Evolutionary conservation across 139 green algal genomes (phyloP).

Genomic region (Chlamydomonas sphaeroides): DNA sequence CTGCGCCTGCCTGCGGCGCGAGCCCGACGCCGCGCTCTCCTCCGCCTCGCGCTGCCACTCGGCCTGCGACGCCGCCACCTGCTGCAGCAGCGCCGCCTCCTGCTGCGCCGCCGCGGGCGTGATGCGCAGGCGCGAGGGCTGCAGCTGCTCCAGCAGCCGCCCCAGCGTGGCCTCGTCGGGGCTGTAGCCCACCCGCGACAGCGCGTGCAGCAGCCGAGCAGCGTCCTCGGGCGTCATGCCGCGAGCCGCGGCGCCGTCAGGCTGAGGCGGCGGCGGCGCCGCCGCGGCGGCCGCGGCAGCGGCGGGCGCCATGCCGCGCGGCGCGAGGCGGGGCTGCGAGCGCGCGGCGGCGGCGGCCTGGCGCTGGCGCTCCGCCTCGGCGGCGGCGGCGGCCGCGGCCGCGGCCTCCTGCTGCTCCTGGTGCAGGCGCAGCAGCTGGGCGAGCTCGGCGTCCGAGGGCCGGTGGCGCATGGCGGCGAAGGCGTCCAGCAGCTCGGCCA

Average conservation of each 20-base stretch:
- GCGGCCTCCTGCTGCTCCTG: constrained; percentile 4
- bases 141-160: constrained; percentile 27
- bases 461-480: constrained; percentile 33
- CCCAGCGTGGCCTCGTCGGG: constrained; percentile 29
- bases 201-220: constrained; percentile 8
- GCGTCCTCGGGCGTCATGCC: neutral
- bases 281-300: neutral
- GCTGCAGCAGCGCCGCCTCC: neutral
- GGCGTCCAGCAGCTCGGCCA: constrained; percentile 32
- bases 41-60: too few species aligned
- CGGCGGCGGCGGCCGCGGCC: neutral
- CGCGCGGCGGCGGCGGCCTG: neutral
- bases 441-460: constrained; percentile 17
- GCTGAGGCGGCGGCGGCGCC: neutral
- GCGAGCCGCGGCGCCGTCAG: neutral
- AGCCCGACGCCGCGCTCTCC: too few species aligned
- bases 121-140: constrained; percentile 35
- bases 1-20: too few species aligned
- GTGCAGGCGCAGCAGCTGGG: constrained; percentile 1
- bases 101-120: neutral
- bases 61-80: neutral
- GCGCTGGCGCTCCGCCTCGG: neutral
- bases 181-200: constrained; percentile 27
- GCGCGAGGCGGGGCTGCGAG: neutral
- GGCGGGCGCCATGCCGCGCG: neutral